These are phyloP conservation scores for Yamadazyma ubonensis DNA, from an alignment of 805 yeast genomes.

Conservation along the genomic window DNA sequence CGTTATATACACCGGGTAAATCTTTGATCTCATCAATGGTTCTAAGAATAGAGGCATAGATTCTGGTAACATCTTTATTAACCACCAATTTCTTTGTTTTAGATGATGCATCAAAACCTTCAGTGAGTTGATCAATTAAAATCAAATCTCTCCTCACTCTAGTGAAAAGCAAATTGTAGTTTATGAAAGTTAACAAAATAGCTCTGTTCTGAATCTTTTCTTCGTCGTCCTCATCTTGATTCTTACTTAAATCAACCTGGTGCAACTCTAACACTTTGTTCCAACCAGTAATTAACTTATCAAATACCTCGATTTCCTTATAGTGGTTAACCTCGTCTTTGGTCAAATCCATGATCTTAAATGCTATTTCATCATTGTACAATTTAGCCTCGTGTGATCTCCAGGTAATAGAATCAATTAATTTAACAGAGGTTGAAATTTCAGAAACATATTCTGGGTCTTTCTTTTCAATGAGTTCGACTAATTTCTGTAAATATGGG, in stretches of 20 bases:
- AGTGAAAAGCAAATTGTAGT: conserved; percentile 62
- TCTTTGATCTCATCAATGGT: conserved; percentile 64
- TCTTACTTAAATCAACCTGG: conserved; percentile 50
- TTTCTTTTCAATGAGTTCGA: conserved; percentile 35
- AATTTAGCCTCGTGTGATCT: conserved; percentile 57
- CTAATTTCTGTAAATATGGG: conserved; percentile 29
- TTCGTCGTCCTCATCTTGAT: conserved; percentile 48
- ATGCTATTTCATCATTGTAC: conserved; percentile 70
- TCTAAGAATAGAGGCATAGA: conserved; percentile 50
- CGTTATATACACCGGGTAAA: conserved; percentile 90
- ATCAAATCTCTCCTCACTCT: conserved; percentile 71
- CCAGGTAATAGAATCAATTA: conserved; percentile 46
- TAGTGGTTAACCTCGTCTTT: conserved; percentile 24
- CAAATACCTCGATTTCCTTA: conserved; percentile 49
- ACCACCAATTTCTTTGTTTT: conserved; percentile 24
- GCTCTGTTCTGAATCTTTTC: conserved; percentile 69
- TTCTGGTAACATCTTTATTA: conserved; percentile 45
- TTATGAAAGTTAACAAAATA: conserved; percentile 71
- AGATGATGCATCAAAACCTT: conserved; percentile 15
- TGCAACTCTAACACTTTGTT: conserved; percentile 66
- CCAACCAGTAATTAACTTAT: conserved; percentile 61
- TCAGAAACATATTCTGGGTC: conserved; percentile 40
- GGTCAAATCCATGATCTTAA: conserved; percentile 45
- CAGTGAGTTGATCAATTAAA: conserved; percentile 38
- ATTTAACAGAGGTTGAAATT: conserved; percentile 23